Evolutionary conservation across 140 eudicot species (phyloP), one percentile per base, ranked within the genome.

Genomic region (Oenanthe javanica): DNA sequence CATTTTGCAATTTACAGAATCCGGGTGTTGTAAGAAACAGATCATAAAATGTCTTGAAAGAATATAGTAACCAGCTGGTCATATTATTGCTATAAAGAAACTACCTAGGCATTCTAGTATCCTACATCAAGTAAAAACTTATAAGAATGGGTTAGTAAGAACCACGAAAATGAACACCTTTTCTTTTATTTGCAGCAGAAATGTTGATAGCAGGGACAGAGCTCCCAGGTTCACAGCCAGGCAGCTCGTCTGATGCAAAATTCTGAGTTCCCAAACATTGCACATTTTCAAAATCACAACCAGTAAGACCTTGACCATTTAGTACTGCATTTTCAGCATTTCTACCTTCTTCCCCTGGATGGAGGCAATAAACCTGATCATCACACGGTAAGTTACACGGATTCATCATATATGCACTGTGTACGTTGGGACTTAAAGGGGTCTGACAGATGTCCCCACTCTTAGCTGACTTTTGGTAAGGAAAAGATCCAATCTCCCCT

Each of bases 401-500:
- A 84, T 90, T 92, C 90, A 90, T 61, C 85, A 82, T 85, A 81
- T 87, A 91, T 61, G 89, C 83, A 21, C 90, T 84, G 16, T 87
- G 86, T 57, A 84, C 19, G 77, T 80, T 87, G 11, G 96, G 81
- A 87, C 81, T 83, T 72, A 46, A 83, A 46, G 82, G 74, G 69
- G 75, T 83, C 55, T 83, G 90, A 83, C 84, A 86, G 9, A 82
- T 51, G 59, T 84, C 85, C 40, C 87, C 89, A 79, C 75, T 75
- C 79, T 87, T 87, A 45, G 61, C 78, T 9, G 89, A 84, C 83
- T 89, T 96, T 84, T 96, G 99, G 83, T 93, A 96, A 76, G 99
- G 99, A 79, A 93, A 96, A 14, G 97, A 89, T 9, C 99, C 99
- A 57, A 96, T 91, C 84, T 91, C 99, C 54, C 99, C 98, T 81